Conservation (phyloP, 306 rosid species). For the Dryas octopetala region DNA sequence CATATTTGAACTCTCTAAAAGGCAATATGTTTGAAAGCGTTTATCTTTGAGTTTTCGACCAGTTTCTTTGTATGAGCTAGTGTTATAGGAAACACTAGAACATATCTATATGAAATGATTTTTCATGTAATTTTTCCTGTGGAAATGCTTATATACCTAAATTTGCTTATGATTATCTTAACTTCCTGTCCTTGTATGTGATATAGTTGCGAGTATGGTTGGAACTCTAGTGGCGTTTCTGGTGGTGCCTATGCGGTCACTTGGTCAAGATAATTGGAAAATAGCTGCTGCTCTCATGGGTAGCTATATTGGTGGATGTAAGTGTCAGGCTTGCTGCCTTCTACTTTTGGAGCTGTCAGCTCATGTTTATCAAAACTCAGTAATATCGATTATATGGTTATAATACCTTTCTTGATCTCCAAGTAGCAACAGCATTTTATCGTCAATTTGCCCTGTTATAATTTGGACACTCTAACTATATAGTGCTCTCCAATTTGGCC, state of each 20-base stretch:
- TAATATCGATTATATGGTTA: neutral
- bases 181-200: slow-evolving; percentile 1
- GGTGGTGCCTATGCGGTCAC: slow-evolving; percentile 52
- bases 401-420: neutral
- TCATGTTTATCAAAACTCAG: neutral
- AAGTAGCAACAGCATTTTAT: neutral
- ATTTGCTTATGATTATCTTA: neutral
- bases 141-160: neutral
- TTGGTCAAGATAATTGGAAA: slow-evolving; percentile 59
- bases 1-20: neutral
- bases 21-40: neutral
- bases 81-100: no score
- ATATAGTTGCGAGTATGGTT: slow-evolving; percentile 39
- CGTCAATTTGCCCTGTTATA: neutral
- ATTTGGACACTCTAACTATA: no score
- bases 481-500: no score
- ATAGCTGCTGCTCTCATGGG: slow-evolving; percentile 58
- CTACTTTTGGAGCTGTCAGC: neutral
- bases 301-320: slow-evolving; percentile 59
- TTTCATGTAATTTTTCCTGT: neutral
- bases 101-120: neutral
- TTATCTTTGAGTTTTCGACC: no score
- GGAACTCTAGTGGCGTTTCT: slow-evolving; percentile 52
- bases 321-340: slow-evolving; percentile 16
- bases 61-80: no score